These are phyloP conservation scores for Aspergillus ochraceus DNA, from an alignment of 2,329 filamentous ascomycete genomes.

Conservation along the genomic window DNA sequence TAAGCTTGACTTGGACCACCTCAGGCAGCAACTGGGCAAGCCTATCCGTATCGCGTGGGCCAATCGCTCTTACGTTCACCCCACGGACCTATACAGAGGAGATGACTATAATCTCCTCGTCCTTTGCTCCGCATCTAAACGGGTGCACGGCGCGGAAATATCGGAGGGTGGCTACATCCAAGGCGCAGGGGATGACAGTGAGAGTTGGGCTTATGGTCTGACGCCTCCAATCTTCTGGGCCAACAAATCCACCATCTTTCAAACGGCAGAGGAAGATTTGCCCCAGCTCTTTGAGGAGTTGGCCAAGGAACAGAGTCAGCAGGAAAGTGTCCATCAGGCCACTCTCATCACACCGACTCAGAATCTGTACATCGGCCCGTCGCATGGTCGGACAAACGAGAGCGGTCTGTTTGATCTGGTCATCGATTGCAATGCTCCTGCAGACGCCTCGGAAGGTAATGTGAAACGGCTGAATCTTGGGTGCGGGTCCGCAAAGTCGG, in stretches of 20 bases:
- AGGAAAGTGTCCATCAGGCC: slow-evolving; percentile 21
- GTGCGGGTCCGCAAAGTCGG: slow-evolving; percentile 71
- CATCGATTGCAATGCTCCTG: slow-evolving; percentile 39
- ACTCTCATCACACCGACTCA: slow-evolving; percentile 39
- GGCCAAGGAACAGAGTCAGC: slow-evolving; percentile 29
- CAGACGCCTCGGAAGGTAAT: slow-evolving; percentile 37
- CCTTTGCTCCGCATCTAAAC: slow-evolving; percentile 79
- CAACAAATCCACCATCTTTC: slow-evolving; percentile 61
- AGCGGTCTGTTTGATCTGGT: slow-evolving; percentile 48
- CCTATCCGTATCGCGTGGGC: slow-evolving; percentile 80
- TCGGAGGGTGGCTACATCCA: slow-evolving; percentile 81
- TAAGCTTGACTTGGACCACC: slow-evolving; percentile 56
- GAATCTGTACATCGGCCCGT: slow-evolving; percentile 35
- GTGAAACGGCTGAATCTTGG: slow-evolving; percentile 55
- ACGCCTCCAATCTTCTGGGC: slow-evolving; percentile 80
- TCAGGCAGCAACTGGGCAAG: slow-evolving; percentile 62
- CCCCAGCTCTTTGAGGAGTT: slow-evolving; percentile 52
- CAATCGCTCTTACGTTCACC: slow-evolving; percentile 62
- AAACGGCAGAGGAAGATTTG: slow-evolving; percentile 65
- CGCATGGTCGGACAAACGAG: slow-evolving; percentile 31
- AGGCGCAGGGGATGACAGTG: slow-evolving; percentile 90
- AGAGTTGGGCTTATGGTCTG: slow-evolving; percentile 84
- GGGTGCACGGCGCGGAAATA: slow-evolving; percentile 67
- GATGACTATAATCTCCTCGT: slow-evolving; percentile 69
- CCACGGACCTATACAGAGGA: slow-evolving; percentile 48